Conservation (phyloP, 441 rosid genomes). For the Hura crepitans region DNA sequence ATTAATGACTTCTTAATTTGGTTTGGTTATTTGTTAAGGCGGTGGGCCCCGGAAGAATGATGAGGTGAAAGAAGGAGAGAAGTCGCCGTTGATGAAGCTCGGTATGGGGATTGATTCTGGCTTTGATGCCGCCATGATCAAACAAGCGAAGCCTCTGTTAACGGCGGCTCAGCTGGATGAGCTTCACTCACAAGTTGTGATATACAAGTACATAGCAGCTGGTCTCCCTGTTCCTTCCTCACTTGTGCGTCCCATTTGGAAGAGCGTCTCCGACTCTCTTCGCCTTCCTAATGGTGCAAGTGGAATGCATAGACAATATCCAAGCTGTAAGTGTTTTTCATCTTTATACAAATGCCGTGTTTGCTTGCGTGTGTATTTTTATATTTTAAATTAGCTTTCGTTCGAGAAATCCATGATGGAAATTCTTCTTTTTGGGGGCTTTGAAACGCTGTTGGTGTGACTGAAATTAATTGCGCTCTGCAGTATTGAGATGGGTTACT, state of each 20-base stretch:
- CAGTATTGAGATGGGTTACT: too few relatives aligned
- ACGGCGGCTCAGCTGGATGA: slow-evolving; percentile 53
- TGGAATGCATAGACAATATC: slow-evolving; percentile 22
- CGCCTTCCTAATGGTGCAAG: slow-evolving; percentile 17
- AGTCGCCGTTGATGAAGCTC: slow-evolving; percentile 31
- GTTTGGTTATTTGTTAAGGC: neutral
- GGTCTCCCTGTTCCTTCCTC: slow-evolving; percentile 49
- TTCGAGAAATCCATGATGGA: neutral
- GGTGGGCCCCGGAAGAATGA: slow-evolving; percentile 22
- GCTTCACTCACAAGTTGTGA: slow-evolving; percentile 47
- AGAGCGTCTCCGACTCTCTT: slow-evolving; percentile 34
- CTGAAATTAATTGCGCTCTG: neutral
- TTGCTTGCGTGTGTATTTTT: too few relatives aligned
- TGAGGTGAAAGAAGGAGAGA: slow-evolving; percentile 16
- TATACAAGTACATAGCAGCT: slow-evolving; percentile 45
- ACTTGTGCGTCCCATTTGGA: slow-evolving; percentile 49
- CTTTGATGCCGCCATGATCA: slow-evolving; percentile 1
- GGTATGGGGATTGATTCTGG: slow-evolving; percentile 32
- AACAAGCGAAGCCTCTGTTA: slow-evolving; percentile 28
- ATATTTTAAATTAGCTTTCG: neutral
- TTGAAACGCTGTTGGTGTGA: too few relatives aligned
- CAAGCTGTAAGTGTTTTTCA: slow-evolving; percentile 34
- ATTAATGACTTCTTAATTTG: neutral
- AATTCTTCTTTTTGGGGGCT: neutral
- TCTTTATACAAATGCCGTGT: too few relatives aligned